Evolutionary conservation across 257 asterid genomes (phyloP).

Genomic region (Perilla frutescens): DNA sequence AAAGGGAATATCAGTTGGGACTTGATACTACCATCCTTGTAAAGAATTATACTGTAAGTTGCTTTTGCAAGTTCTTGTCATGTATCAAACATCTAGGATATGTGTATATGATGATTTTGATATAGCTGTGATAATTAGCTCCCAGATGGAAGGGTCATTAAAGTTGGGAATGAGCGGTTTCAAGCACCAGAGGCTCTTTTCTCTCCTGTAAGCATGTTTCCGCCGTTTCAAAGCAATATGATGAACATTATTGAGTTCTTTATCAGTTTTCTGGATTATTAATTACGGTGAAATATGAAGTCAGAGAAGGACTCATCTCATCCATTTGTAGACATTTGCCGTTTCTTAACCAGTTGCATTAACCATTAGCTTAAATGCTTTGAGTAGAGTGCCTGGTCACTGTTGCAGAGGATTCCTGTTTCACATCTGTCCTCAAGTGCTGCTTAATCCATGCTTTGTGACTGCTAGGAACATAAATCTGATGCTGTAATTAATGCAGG

Average conservation of each 20-base stretch:
- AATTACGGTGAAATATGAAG: not conserved
- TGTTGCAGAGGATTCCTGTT: conserved; percentile 1
- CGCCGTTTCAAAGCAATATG: conserved; percentile 29
- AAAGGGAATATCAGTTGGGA: conserved; percentile 97
- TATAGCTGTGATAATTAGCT: conserved; percentile 55
- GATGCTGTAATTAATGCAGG: conserved; percentile 56
- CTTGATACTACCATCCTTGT: conserved; percentile 97
- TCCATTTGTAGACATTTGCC: conserved; percentile 23
- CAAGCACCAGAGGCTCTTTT: conserved; percentile 99
- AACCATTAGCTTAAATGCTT: not conserved
- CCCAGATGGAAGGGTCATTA: conserved; percentile 98
- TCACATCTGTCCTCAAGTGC: conserved; percentile 22
- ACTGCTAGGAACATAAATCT: conserved; percentile 23
- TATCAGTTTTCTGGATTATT: conserved; percentile 1
- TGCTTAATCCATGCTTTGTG: conserved; percentile 28
- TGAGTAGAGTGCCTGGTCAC: not conserved
- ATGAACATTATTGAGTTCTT: not conserved
- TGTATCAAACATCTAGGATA: conserved; percentile 20
- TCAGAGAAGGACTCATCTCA: not conserved
- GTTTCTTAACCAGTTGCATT: conserved; percentile 6
- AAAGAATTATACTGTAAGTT: conserved; percentile 93
- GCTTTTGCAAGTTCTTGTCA: conserved; percentile 18
- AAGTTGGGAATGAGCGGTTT: conserved; percentile 95
- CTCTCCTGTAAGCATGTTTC: conserved; percentile 73
- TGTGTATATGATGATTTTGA: conserved; percentile 33